These are phyloP conservation scores for Fusarium torreyae DNA, from an alignment of 2,329 filamentous ascomycete genomes.

Conservation along the genomic window DNA sequence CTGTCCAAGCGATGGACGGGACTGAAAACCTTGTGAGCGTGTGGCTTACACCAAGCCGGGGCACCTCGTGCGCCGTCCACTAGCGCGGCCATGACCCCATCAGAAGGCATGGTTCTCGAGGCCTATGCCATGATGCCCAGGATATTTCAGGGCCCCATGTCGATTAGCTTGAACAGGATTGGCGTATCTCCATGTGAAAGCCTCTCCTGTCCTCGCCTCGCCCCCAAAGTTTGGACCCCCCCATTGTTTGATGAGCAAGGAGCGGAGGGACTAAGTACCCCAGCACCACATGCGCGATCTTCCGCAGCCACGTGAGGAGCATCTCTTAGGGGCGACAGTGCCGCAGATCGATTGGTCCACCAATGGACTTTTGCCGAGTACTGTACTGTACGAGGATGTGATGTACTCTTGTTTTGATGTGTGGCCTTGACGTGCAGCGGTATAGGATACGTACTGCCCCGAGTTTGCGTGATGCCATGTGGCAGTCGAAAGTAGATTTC, in stretches of 20 bases:
- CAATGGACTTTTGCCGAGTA: slow-evolving; percentile 7
- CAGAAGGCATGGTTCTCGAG: slow-evolving; percentile 38
- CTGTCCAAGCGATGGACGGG: slow-evolving; percentile 36
- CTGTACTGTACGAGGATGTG: slow-evolving; percentile 9
- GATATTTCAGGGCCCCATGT: slow-evolving; percentile 18
- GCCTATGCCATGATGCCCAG: slow-evolving; percentile 27
- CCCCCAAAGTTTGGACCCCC: slow-evolving; percentile 32
- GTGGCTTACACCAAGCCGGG: slow-evolving; percentile 50
- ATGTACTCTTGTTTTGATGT: slow-evolving; percentile 16
- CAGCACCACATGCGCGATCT: slow-evolving; percentile 54
- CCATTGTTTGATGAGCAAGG: slow-evolving; percentile 37
- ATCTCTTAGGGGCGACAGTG: slow-evolving; percentile 36
- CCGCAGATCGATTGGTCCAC: slow-evolving; percentile 39
- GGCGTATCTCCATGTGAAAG: slow-evolving; percentile 17
- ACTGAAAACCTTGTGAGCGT: slow-evolving; percentile 39
- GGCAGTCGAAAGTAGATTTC: slow-evolving; percentile 22
- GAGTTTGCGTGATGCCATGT: slow-evolving; percentile 38
- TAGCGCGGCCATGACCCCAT: slow-evolving; percentile 44
- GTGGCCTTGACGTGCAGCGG: slow-evolving; percentile 15
- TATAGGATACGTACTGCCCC: slow-evolving; percentile 5
- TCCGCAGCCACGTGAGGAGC: slow-evolving; percentile 54
- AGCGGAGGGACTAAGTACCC: slow-evolving; percentile 44
- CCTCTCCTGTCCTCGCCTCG: slow-evolving; percentile 25
- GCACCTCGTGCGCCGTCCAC: slow-evolving; percentile 52
- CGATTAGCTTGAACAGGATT: slow-evolving; percentile 25